Base-by-base conservation (phyloP, 331 rosid genomes). In the Rhamnella rubrinervis region DNA sequence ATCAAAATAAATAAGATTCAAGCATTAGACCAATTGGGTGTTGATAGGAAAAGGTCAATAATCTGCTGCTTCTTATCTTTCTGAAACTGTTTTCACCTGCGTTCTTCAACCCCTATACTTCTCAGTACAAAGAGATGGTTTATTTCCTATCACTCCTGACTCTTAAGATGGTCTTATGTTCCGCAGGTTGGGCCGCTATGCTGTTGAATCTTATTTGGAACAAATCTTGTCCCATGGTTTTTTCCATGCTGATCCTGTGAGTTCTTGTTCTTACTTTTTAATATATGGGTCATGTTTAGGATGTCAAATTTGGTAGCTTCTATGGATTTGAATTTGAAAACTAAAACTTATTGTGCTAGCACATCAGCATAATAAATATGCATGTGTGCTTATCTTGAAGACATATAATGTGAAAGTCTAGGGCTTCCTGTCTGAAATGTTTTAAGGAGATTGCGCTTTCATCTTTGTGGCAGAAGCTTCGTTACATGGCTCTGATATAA, bases 241-340 rank as follows among this genome's bases (percentile, higher is more conserved):
- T 79, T 95, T 95, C 85, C 99, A 95, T 71, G 99, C 99, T 63
- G 99, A 95, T 67, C 99, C 99, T 55, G 99, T 95, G 71, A 74
- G 99, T 81, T 76, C 61, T 69, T 73, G 8, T 31, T 68, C 44
- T 76, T 75, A 40, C 23, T 74, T 61, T 59, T 59, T 76, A 77
- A 21, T 21, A 67, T 61, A 50, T 57, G 23, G 17, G 17, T 40
- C 12, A 38, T 61, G 20, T 69, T 71, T 38, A 28, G 31, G n/a
- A 73, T 77, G n/a, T 44, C 56, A 52, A 60, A 47, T 50, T 40
- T 41, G 66, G 75, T 52, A 50, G 15, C n/a, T 35, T 52, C 14
- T 55, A 23, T 62, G 8, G 28, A 55, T 25, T 21, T 67, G 46
- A 15, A 60, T 51, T 18, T 66, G 59, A 12, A 35, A 3, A 28